Evolutionary conservation across 2,329 filamentous ascomycete genomes (phyloP).

Genomic region (Zymoseptoria tritici): DNA sequence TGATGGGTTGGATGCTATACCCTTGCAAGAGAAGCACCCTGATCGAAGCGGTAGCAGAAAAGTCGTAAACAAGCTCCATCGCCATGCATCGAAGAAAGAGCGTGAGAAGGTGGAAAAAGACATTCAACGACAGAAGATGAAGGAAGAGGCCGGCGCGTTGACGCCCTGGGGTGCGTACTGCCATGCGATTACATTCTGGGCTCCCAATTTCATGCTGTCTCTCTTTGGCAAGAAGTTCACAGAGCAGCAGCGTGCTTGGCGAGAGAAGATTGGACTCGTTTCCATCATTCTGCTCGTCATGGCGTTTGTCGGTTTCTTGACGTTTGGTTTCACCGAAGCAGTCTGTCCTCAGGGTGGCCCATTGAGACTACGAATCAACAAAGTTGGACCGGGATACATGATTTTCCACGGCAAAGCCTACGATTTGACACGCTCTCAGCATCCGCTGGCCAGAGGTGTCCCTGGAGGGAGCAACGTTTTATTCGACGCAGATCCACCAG

Average conservation of each 20-base stretch:
- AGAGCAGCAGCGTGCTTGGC: constrained; percentile 86
- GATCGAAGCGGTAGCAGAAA: constrained; percentile 28
- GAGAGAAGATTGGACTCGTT: constrained; percentile 95
- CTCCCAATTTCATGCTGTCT: constrained; percentile 71
- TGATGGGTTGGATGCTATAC: constrained; percentile 1
- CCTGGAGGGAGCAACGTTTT: constrained; percentile 69
- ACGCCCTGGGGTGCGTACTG: constrained; percentile 96
- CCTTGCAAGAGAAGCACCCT: constrained; percentile 26
- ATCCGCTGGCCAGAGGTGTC: constrained; percentile 75
- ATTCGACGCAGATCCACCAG: constrained; percentile 73
- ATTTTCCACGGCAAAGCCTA: constrained; percentile 94
- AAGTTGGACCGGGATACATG: constrained; percentile 78
- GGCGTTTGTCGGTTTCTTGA: constrained; percentile 84
- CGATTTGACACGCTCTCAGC: constrained; percentile 66
- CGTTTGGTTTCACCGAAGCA: constrained; percentile 86
- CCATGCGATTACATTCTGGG: constrained; percentile 89
- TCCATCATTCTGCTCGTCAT: constrained; percentile 88
- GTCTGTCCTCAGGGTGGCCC: constrained; percentile 70
- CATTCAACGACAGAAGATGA: constrained; percentile 47
- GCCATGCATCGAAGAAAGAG: constrained; percentile 58
- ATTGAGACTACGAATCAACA: constrained; percentile 67
- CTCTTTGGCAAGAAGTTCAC: constrained; percentile 81
- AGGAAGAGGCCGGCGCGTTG: constrained; percentile 63
- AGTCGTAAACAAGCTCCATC: constrained; percentile 36
- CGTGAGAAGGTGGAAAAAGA: constrained; percentile 51